These are phyloP conservation scores for Pythium grandisporangium DNA, from an alignment of 352 stramenopile species.

Conservation along the genomic window DNA sequence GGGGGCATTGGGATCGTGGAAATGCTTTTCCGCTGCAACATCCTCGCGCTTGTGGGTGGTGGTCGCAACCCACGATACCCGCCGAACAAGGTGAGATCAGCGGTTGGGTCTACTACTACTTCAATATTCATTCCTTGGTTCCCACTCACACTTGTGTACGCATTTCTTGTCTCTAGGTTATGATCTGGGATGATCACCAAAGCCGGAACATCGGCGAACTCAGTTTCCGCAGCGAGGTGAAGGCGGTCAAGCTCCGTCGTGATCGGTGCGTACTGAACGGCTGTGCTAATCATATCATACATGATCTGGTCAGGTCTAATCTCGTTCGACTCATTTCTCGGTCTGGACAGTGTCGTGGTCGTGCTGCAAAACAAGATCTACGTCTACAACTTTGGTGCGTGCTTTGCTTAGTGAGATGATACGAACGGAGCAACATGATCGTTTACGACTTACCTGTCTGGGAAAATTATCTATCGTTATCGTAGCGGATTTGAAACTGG, in stretches of 20 bases:
- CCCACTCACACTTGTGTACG: too few relatives aligned
- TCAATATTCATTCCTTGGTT: too few relatives aligned
- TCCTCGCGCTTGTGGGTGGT: conserved; percentile 92
- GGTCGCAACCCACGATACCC: conserved; percentile 90
- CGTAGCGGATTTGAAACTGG: conserved; percentile 91
- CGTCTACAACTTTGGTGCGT: conserved; percentile 95
- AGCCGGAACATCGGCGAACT: conserved; percentile 97
- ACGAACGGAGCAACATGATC: not conserved
- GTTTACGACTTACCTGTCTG: not conserved
- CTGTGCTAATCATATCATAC: not conserved
- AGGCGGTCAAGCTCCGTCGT: conserved; percentile 92
- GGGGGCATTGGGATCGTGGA: conserved; percentile 97
- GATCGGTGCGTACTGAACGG: conserved; percentile 57
- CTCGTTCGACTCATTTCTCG: not conserved
- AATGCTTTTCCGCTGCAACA: conserved; percentile 99
- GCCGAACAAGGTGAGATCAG: conserved; percentile 91
- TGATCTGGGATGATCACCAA: conserved; percentile 99
- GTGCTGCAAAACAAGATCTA: conserved; percentile 96
- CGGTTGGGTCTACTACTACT: too few relatives aligned
- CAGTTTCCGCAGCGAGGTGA: conserved; percentile 95
- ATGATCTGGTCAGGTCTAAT: not conserved
- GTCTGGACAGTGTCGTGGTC: conserved; percentile 95
- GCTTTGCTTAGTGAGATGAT: not conserved
- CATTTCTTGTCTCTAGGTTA: conserved; percentile 67
- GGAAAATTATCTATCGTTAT: too few relatives aligned